Percentiles rank a stretch among this genome's conserved stretches.
phyloP scores from a whole-genome alignment of 176 grass and related monocot genomes.

The Oryza brachyantha region DNA sequence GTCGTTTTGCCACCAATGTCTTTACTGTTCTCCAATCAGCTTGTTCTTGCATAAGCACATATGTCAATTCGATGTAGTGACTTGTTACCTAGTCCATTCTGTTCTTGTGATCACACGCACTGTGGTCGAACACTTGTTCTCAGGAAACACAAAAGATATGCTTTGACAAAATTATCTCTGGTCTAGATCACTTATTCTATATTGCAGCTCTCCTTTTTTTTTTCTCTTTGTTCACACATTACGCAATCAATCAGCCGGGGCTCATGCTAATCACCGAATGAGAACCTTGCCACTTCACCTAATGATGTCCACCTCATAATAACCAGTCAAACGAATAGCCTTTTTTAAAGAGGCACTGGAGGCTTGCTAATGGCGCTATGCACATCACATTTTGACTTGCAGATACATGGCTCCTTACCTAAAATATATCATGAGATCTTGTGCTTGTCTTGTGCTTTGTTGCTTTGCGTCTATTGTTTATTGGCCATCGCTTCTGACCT shows the following conservation, averaged over 20 bases:
- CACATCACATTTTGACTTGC: constrained; percentile 45
- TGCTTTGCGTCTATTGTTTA: constrained; percentile 33
- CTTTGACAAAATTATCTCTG: constrained; percentile 36
- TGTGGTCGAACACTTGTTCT: background rate
- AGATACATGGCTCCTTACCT: constrained; percentile 20
- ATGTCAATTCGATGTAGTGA: constrained; percentile 4
- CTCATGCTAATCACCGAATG: constrained; percentile 23
- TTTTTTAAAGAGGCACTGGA: constrained; percentile 36
- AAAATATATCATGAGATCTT: constrained; percentile 39
- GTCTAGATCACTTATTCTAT: constrained; percentile 35
- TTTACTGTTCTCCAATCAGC: background rate
- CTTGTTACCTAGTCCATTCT: background rate
- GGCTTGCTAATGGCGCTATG: constrained; percentile 32
- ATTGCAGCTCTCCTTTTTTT: background rate
- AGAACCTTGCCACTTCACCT: constrained; percentile 24
- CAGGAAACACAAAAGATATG: background rate
- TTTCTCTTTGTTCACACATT: constrained; percentile 25
- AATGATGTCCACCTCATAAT: constrained; percentile 35
- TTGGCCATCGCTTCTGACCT: constrained; percentile 41
- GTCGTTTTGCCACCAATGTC: constrained; percentile 4
- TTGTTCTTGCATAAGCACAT: constrained; percentile 8
- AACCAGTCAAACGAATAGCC: constrained; percentile 39
- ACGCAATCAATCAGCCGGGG: constrained; percentile 22
- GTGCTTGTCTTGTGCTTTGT: constrained; percentile 25
- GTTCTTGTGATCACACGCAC: background rate